These are phyloP conservation scores for Aurinia saxatilis DNA, from an alignment of 345 rosid species.

Conservation along the genomic window DNA sequence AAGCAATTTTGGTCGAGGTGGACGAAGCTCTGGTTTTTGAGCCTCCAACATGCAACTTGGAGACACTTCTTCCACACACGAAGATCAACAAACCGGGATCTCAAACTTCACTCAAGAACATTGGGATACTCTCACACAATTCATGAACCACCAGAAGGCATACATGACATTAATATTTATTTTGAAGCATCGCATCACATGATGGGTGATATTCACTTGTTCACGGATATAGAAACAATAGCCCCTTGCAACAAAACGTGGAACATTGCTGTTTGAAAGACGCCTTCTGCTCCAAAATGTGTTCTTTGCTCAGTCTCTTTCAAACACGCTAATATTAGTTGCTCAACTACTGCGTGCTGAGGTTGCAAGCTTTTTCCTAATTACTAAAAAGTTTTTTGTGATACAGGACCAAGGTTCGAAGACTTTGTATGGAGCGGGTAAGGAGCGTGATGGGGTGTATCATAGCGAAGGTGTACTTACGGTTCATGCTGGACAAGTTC, in stretches of 20 bases:
- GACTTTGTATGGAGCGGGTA: slow-evolving; percentile 4
- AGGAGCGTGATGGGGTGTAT: neutral
- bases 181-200: neutral
- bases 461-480: neutral
- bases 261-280: neutral
- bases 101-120: too few relatives aligned
- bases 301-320: too few relatives aligned
- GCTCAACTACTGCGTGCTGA: too few relatives aligned
- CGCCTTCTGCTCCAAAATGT: too few relatives aligned
- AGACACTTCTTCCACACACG: too few relatives aligned
- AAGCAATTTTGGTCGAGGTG: too few relatives aligned
- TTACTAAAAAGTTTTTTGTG: neutral
- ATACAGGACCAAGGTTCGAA: neutral
- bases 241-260: neutral
- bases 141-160: too few relatives aligned
- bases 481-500: neutral
- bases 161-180: neutral
- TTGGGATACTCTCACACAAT: too few relatives aligned
- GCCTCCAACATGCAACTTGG: too few relatives aligned
- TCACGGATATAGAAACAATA: neutral
- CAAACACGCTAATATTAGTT: too few relatives aligned
- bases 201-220: neutral
- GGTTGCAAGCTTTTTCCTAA: neutral
- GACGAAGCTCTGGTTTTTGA: too few relatives aligned
- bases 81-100: too few relatives aligned